phyloP scores from a whole-genome alignment of 495 filamentous ascomycete genomes.

The Penicillium salamii region DNA sequence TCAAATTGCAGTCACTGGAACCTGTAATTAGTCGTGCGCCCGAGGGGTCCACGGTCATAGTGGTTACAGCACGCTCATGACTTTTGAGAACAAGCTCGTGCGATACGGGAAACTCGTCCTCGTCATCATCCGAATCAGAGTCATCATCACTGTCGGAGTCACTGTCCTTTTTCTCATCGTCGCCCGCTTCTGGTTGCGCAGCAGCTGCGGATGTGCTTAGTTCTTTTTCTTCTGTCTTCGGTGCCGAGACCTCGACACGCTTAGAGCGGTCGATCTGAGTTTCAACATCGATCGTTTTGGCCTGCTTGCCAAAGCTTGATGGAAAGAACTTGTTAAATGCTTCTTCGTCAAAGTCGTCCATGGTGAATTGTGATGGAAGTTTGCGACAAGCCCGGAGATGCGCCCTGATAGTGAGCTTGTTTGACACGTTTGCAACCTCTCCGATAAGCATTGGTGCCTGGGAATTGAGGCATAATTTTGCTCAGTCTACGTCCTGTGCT shows the following conservation, averaged over 20 bases:
- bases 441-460: constrained; percentile 2
- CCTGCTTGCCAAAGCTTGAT: constrained; percentile 80
- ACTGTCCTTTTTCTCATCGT: constrained; percentile 32
- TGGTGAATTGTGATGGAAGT: constrained; percentile 19
- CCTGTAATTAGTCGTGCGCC: constrained; percentile 83
- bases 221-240: constrained; percentile 24
- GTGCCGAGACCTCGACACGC: constrained; percentile 44
- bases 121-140: constrained; percentile 58
- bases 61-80: constrained; percentile 85
- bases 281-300: constrained; percentile 66
- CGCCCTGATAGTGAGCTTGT: constrained; percentile 28
- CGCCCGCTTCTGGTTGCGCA: constrained; percentile 18
- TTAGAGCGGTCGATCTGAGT: constrained; percentile 77
- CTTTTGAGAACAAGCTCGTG: constrained; percentile 91
- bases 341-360: constrained; percentile 74
- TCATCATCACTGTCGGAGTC: constrained; percentile 49
- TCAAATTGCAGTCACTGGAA: constrained; percentile 85
- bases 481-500: too few relatives aligned
- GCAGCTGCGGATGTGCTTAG: constrained; percentile 17
- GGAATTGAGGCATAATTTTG: too few relatives aligned
- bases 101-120: constrained; percentile 89
- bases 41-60: constrained; percentile 76
- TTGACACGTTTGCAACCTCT: constrained; percentile 39
- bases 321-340: constrained; percentile 80
- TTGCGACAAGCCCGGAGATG: constrained; percentile 10